Conservation (phyloP, 352 stramenopile species). For the Phytophthora crassamura region DNA sequence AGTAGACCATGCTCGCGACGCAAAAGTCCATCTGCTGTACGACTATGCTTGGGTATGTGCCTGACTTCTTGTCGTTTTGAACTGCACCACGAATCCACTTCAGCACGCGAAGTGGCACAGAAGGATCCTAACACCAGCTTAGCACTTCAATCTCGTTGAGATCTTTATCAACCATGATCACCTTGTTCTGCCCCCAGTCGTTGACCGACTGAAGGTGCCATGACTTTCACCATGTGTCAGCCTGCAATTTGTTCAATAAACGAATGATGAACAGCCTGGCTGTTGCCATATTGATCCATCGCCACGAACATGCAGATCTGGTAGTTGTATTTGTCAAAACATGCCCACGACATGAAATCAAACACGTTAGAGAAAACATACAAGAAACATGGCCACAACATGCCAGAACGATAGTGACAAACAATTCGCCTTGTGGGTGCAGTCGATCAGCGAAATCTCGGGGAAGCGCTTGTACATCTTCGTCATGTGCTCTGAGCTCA, state of each 20-base stretch:
- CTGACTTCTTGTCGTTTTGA: slow-evolving; percentile 8
- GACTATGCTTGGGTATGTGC: not conserved
- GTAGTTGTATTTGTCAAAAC: slow-evolving; percentile 13
- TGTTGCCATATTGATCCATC: slow-evolving; percentile 10
- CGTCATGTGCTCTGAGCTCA: slow-evolving; percentile 7
- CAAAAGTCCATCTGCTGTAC: slow-evolving; percentile 16
- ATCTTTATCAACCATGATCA: too few species aligned
- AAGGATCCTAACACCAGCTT: not conserved
- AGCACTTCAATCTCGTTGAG: slow-evolving; percentile 17
- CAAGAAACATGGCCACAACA: not conserved
- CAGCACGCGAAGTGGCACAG: slow-evolving; percentile 10
- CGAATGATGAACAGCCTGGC: slow-evolving; percentile 5
- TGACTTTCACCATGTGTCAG: slow-evolving; percentile 9
- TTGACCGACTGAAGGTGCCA: slow-evolving; percentile 1
- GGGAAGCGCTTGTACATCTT: slow-evolving; percentile 14
- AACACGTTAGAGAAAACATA: slow-evolving; percentile 14
- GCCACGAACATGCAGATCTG: slow-evolving; percentile 11
- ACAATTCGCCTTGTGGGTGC: slow-evolving; percentile 25
- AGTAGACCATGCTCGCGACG: slow-evolving; percentile 9
- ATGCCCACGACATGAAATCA: slow-evolving; percentile 9
- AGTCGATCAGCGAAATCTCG: slow-evolving; percentile 12
- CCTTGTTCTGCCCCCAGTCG: not conserved
- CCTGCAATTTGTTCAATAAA: slow-evolving; percentile 10
- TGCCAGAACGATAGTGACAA: not conserved
- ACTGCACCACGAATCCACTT: slow-evolving; percentile 1